Base-by-base conservation (phyloP, 2,329 filamentous ascomycete genomes). In the Neonectria hederae region DNA sequence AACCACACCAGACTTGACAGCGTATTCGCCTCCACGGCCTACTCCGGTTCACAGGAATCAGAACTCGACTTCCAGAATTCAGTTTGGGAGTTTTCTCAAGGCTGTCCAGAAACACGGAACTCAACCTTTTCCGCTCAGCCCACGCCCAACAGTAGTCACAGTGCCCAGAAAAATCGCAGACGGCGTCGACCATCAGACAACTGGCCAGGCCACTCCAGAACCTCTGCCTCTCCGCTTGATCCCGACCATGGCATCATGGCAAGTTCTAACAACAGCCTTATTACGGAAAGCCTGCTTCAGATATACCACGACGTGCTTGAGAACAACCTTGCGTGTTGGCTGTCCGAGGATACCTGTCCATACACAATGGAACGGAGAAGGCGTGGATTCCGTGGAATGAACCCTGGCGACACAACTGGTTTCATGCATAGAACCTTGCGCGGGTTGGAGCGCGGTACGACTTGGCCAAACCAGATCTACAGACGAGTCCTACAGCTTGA, bases 261-360 rank as follows among this genome's bases (percentile, higher is more conserved):
- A 1, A 67, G 63, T 0, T 72, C 72, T 2, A 79, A 81, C 51
- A 75, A 70, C 28, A 62, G 68, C 43, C 76, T 82, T 26, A 79
- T 85, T 59, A 80, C 80, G 1, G 77, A 82, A 75, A 72, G 63
- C 14, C 74, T 86, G 19, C 73, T 86, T 54, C 79, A 78, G 26
- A 82, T 86, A 5, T 86, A 86, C 65, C 84, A 85, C 65, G 83
- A 86, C 57, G 84, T 83, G 5, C 79, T 86, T 46, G 84, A 86
- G 62, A 81, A 84, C 58, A 83, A 81, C 9, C 75, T 86, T 0
- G 81, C 83, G 0, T 86, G 84, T 65, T 86, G 84, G 84, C 69
- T 86, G 13, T 83, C 82, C 0, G 84, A 86, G 60, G 76, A 78
- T 11, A 86, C 83, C 8, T 86, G 84, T 42, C 84, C 84, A 0